phyloP scores from a whole-genome alignment of 2,329 filamentous ascomycete genomes.

The Colletotrichum sp. region DNA sequence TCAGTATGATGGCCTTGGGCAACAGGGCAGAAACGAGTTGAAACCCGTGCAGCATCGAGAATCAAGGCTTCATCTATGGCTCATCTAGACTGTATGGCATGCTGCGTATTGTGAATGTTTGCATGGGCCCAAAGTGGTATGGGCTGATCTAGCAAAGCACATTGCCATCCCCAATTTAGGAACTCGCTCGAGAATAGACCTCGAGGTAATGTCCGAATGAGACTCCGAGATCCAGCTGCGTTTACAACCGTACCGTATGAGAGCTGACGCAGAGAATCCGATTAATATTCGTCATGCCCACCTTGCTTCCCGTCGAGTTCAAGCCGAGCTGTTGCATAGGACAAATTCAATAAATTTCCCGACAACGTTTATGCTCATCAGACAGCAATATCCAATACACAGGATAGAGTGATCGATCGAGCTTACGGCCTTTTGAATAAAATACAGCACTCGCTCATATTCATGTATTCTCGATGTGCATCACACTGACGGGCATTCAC shows the following conservation, averaged over 20 bases:
- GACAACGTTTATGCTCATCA: background rate
- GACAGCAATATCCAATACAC: background rate
- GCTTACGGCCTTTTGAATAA: background rate
- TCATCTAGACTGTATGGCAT: background rate
- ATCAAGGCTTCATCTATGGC: background rate
- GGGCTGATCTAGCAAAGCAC: background rate
- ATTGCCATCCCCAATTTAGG: background rate
- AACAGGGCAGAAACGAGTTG: background rate
- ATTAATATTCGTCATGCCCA: background rate
- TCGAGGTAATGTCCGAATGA: background rate
- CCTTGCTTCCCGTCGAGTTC: background rate
- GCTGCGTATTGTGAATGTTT: background rate
- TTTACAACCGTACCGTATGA: background rate
- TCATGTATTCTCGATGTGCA: background rate
- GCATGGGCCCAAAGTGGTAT: background rate
- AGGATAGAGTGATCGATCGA: background rate
- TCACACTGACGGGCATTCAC: background rate
- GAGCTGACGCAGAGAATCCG: background rate
- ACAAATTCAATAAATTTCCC: background rate
- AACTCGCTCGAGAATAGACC: background rate
- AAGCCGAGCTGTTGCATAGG: background rate
- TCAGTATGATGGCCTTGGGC: background rate
- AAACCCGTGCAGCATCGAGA: background rate
- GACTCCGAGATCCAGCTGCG: background rate
- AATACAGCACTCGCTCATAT: background rate